Evolutionary conservation across 176 grass and related monocot species (phyloP).

Genomic region (Chrysopogon serrulatus): DNA sequence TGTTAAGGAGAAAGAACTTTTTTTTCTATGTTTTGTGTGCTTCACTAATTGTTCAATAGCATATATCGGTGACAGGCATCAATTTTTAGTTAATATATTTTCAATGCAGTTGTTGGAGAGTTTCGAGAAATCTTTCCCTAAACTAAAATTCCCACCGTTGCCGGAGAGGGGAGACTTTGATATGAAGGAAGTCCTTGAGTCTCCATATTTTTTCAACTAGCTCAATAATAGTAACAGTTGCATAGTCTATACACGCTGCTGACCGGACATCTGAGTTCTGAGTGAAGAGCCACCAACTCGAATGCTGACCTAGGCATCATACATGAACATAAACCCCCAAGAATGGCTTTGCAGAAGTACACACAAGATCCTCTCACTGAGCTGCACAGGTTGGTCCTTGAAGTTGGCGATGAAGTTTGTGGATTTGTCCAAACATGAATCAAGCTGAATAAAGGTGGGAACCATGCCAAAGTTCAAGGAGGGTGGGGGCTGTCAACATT

Average conservation of each 20-base stretch:
- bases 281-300: neutral
- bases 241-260: neutral
- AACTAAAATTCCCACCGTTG: conserved; percentile 59
- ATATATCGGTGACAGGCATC: neutral
- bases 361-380: neutral
- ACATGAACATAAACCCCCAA: neutral
- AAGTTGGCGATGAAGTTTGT: neutral
- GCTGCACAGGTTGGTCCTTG: conserved; percentile 1
- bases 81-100: conserved; percentile 15
- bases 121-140: conserved; percentile 79
- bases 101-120: conserved; percentile 74
- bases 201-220: conserved; percentile 94
- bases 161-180: conserved; percentile 91
- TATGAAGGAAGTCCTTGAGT: conserved; percentile 75
- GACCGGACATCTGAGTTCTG: neutral
- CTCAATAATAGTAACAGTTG: neutral
- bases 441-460: conserved; percentile 17
- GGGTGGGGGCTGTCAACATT: neutral
- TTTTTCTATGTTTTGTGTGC: neutral
- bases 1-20: neutral
- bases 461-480: neutral
- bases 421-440: neutral
- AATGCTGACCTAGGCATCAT: conserved; percentile 10
- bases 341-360: neutral
- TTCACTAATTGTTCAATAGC: neutral